Conservation (phyloP, 116 monocot genomes). For the Papilionanthe hybrid region DNA sequence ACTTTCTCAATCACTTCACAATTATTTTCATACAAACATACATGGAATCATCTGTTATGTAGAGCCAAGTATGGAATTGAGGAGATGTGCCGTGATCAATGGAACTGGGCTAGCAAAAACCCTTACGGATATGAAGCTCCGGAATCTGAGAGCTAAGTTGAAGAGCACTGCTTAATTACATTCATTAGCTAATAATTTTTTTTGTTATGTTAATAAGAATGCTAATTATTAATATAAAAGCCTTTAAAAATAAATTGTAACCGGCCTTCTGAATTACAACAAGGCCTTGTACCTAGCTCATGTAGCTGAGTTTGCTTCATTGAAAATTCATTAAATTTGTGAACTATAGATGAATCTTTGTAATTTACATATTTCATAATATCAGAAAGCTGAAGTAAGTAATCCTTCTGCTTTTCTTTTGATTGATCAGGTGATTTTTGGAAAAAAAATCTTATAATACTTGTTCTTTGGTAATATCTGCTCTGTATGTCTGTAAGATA, state of each 20-base stretch:
- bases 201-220: background rate
- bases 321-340: background rate
- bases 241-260: background rate
- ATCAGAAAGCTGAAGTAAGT: too few species aligned
- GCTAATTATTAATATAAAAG: background rate
- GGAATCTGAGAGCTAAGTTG: conserved; percentile 9
- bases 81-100: conserved; percentile 73
- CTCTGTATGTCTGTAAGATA: too few species aligned
- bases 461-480: too few species aligned
- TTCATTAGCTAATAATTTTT: background rate
- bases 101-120: conserved; percentile 83
- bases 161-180: background rate
- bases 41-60: conserved; percentile 7
- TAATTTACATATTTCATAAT: too few species aligned
- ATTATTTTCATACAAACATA: background rate
- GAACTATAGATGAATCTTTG: background rate
- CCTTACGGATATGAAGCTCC: conserved; percentile 45
- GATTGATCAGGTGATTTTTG: too few species aligned
- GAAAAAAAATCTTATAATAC: too few species aligned
- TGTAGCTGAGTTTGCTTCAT: background rate
- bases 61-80: conserved; percentile 71
- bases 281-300: background rate
- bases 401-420: too few species aligned
- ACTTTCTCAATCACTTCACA: background rate
- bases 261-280: background rate